Percentiles rank a stretch among this genome's conserved stretches.
Evolutionary conservation across 257 asterid species (phyloP).

Genomic region (Gentiana dahurica): DNA sequence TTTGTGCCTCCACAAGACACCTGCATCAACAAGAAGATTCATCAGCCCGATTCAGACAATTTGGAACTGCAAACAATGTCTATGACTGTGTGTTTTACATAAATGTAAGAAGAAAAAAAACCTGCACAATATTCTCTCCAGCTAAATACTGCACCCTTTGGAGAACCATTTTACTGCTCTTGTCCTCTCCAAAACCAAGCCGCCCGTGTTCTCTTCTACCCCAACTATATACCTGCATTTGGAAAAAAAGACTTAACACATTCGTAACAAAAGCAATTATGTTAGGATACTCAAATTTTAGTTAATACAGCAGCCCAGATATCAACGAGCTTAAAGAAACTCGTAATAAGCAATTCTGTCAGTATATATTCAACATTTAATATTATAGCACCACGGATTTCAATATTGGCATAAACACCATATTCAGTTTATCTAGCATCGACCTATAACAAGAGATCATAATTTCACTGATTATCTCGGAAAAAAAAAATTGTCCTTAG

Average conservation of each 20-base stretch:
- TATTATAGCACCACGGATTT: too few species aligned
- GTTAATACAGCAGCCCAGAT: background rate
- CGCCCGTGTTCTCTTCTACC: constrained; percentile 99
- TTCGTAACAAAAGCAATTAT: background rate
- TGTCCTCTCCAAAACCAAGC: constrained; percentile 98
- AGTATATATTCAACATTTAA: too few species aligned
- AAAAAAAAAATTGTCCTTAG: too few species aligned
- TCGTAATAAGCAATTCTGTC: too few species aligned
- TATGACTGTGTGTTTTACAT: background rate
- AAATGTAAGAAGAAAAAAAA: constrained; percentile 11
- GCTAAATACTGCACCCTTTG: constrained; percentile 86
- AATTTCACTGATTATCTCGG: too few species aligned
- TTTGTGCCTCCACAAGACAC: constrained; percentile 83
- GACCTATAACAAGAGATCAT: too few species aligned
- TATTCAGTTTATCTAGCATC: too few species aligned
- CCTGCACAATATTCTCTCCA: constrained; percentile 91
- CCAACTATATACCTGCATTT: constrained; percentile 83
- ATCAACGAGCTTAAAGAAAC: background rate
- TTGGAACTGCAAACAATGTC: background rate
- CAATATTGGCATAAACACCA: too few species aligned
- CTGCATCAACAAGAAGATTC: constrained; percentile 34
- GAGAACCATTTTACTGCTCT: constrained; percentile 99
- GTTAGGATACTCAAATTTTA: background rate
- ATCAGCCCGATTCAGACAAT: background rate
- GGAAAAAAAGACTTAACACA: constrained; percentile 3